Conservation (phyloP, 352 stramenopile genomes). For the Phytophthora pisi region DNA sequence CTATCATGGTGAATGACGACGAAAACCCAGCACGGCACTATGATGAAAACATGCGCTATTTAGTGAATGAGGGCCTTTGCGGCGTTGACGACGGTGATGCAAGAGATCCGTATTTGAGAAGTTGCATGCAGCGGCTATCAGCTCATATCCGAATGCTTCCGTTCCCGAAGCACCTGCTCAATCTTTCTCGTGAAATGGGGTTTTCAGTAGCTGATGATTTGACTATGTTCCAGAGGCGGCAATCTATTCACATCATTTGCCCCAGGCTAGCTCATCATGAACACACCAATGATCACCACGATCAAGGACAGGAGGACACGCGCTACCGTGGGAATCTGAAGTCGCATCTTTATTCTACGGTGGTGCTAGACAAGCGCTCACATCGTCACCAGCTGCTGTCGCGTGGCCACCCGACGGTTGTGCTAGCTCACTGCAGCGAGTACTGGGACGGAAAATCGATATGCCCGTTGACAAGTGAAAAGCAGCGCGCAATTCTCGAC, state of each 20-base stretch:
- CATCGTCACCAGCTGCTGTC: constrained; percentile 81
- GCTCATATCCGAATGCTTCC: constrained; percentile 86
- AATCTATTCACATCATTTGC: constrained; percentile 85
- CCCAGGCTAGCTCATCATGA: constrained; percentile 81
- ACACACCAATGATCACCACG: constrained; percentile 85
- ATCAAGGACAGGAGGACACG: constrained; percentile 85
- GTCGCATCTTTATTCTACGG: constrained; percentile 85
- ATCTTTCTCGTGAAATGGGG: constrained; percentile 82
- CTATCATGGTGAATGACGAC: constrained; percentile 82
- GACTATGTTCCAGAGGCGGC: constrained; percentile 61
- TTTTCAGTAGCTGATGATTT: constrained; percentile 77
- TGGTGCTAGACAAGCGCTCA: constrained; percentile 85
- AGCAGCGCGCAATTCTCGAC: constrained; percentile 78
- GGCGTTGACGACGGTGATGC: constrained; percentile 28
- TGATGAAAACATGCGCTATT: constrained; percentile 69
- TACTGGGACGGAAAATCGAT: constrained; percentile 91
- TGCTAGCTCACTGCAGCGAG: constrained; percentile 78
- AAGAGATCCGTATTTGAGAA: constrained; percentile 54
- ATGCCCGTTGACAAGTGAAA: constrained; percentile 81
- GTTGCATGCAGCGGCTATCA: constrained; percentile 79
- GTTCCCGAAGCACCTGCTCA: constrained; percentile 81
- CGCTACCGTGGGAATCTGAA: constrained; percentile 86
- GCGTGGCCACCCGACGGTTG: constrained; percentile 74
- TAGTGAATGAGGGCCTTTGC: constrained; percentile 62
- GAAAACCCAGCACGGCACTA: constrained; percentile 74